Evolutionary conservation across 805 yeast genomes (phyloP), one percentile per base, ranked within the genome.

Genomic region (Priceomyces medius): DNA sequence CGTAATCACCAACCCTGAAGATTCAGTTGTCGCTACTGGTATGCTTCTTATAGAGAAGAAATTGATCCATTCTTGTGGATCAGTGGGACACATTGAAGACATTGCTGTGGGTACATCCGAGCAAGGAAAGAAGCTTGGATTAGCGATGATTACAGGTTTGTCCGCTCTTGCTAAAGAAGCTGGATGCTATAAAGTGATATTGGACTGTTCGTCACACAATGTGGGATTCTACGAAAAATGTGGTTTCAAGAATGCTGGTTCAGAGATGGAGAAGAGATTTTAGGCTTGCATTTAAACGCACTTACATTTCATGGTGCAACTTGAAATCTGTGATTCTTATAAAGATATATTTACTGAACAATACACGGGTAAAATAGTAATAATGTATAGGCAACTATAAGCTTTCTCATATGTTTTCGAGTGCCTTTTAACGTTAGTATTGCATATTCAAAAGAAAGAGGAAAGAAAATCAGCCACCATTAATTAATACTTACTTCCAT

Each of bases 51-150:
- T 93, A 6, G 99, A 91, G 61, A 75, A 74, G 37, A 91, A 91
- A 61, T 65, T 84, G 47, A 88, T 93, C 47, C 99, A 91, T 63
- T 78, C 69, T 29, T 81, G 93, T 59, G 95, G 96, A 0, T 63
- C 74, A 39, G 95, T 88, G 3, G 98, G 98, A 2, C 98, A 91
- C 65, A 85, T 91, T 48, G 99, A 91, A 57, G 99, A 91, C 59
- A 91, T 91, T 46, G 84, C 97, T 1, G 95, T 91, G 3, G 73
- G 80, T 14, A 58, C 61, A 21, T 65, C 73, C 14, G 86, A 86
- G 58, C 97, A 90, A 56, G 99, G 99, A 5, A 81, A 83, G 57
- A 79, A 79, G 51, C 67, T 91, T 35, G 99, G 99, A 0, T 68
- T 73, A 50, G 64, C 73, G 13, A 59, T 91, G 63, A 86, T 91